Evolutionary conservation across 345 rosid species (phyloP).

Genomic region (Syzygium aqueum): DNA sequence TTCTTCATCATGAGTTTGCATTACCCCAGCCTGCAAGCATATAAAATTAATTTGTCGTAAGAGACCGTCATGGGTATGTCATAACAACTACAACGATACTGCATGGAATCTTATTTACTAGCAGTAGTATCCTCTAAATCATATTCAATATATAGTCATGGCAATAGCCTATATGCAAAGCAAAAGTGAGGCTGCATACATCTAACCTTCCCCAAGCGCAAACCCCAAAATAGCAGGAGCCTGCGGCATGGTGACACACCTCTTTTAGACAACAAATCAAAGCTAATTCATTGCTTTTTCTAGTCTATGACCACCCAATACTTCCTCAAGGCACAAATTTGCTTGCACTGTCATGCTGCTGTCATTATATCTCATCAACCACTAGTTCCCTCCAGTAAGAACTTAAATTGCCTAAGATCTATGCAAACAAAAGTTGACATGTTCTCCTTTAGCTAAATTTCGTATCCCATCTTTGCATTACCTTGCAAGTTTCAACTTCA

Average conservation of each 20-base stretch:
- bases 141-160: background rate
- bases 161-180: background rate
- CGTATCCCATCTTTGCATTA: background rate
- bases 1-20: constrained; percentile 78
- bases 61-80: background rate
- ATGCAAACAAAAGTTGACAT: background rate
- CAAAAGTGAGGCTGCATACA: background rate
- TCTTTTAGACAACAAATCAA: background rate
- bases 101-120: background rate
- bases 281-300: background rate
- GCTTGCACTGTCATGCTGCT: background rate
- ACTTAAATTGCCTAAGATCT: background rate
- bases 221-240: background rate
- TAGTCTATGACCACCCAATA: background rate
- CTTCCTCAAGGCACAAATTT: background rate
- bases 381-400: background rate
- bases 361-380: background rate
- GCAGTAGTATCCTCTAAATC: background rate
- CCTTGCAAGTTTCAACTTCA: background rate
- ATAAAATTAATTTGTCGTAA: background rate
- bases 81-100: background rate
- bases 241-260: background rate
- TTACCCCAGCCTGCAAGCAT: constrained; percentile 47
- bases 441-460: background rate
- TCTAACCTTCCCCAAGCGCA: background rate